Evolutionary conservation across 2,329 filamentous ascomycete genomes (phyloP), one percentile per base, ranked within the genome.

Genomic region (Dothistroma pini): DNA sequence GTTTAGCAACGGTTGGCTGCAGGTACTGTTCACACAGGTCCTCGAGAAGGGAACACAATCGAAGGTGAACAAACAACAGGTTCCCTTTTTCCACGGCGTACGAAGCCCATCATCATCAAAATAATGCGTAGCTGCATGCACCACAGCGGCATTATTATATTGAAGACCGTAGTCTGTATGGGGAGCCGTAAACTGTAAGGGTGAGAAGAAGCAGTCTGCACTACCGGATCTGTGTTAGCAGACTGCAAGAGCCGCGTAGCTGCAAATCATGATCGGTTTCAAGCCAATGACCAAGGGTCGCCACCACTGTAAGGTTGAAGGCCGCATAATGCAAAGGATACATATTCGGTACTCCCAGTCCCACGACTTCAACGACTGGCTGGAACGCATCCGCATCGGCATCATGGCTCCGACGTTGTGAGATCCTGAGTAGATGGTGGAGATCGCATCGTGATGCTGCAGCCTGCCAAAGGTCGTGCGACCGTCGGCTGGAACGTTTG

Each of bases 21-120:
- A 44, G 16, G n/a, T 14, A 44, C 5, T 44, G 14, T 44, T 19
- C 14, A 44, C 41, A 44, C 14, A 44, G 41, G 16, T n/a, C 16
- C n/a, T n/a, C 41, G 8, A 19, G 41, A 44, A 38, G 41, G 41
- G 16, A 44, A n/a, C 14, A 44, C 41, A 19, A 44, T 21, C 41
- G 25, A 6, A 44, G n/a, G n/a, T 6, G 41, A 44, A 21, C 41
- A 14, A 19, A 5, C 41, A 19, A 44, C 14, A 44, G n/a, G 41
- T 19, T 44, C 8, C 41, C 41, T 44, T 44, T 14, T 44, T 19
- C 41, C 8, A 44, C 16, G 41, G 16, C 41, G 41, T 44, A 19
- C n/a, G n/a, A n/a, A 44, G n/a, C n/a, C 41, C 41, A 14, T 53
- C 51, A 53, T 35, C 51, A 35, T 53, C 51, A n/a, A n/a, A n/a